These are phyloP conservation scores for Moelleriella libera DNA, from an alignment of 2,329 filamentous ascomycete genomes.

Conservation along the genomic window DNA sequence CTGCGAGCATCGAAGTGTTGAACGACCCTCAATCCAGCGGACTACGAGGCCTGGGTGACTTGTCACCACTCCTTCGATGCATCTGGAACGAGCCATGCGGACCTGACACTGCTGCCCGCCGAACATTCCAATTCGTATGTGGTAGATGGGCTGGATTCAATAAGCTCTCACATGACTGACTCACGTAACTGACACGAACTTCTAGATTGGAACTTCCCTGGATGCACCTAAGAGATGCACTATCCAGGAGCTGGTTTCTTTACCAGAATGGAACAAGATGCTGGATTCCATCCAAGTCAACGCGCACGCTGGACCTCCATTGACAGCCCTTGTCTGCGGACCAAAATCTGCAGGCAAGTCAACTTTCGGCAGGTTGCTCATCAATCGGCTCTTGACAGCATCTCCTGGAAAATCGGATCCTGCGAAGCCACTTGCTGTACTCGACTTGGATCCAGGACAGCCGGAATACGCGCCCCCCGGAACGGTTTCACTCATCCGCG, in stretches of 20 bases:
- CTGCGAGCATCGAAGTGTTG: conserved; percentile 39
- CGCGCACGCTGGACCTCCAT: conserved; percentile 17
- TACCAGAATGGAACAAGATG: conserved; percentile 47
- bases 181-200: background rate
- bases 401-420: conserved; percentile 7
- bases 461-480: conserved; percentile 61
- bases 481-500: conserved; percentile 50
- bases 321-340: conserved; percentile 47
- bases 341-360: conserved; percentile 65
- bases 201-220: conserved; percentile 37
- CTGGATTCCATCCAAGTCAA: conserved; percentile 28
- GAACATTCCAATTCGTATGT: conserved; percentile 37
- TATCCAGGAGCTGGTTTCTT: conserved; percentile 40
- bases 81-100: conserved; percentile 43
- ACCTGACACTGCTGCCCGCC: conserved; percentile 3
- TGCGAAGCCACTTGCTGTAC: conserved; percentile 23
- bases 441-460: conserved; percentile 67
- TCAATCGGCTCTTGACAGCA: conserved; percentile 50
- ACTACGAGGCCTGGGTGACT: conserved; percentile 37
- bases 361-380: conserved; percentile 52
- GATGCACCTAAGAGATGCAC: conserved; percentile 34
- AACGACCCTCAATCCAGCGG: conserved; percentile 33
- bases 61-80: conserved; percentile 53
- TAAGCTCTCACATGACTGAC: background rate
- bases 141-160: no score